phyloP scores from a whole-genome alignment of 345 rosid genomes.

The Sisymbrium altissimum region DNA sequence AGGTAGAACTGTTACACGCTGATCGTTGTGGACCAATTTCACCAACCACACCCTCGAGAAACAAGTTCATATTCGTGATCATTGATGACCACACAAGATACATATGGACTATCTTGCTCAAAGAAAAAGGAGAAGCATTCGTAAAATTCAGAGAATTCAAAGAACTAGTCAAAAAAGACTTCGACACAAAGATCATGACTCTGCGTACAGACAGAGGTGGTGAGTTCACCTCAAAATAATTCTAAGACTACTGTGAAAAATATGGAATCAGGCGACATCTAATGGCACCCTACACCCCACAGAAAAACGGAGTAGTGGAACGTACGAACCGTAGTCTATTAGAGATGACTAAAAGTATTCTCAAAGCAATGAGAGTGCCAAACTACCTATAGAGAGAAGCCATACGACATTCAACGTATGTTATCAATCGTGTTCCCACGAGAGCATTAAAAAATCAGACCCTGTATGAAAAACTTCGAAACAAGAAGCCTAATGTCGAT shows the following conservation, averaged over 20 bases:
- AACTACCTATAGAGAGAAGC: too few relatives aligned
- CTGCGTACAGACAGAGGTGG: not conserved
- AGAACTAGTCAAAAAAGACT: not conserved
- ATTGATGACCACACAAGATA: not conserved
- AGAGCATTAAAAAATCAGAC: not conserved
- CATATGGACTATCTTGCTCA: not conserved
- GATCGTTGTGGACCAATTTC: not conserved
- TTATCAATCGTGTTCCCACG: not conserved
- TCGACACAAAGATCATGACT: not conserved
- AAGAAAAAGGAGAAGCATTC: not conserved
- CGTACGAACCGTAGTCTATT: not conserved
- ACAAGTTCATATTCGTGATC: not conserved
- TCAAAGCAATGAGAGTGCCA: not conserved
- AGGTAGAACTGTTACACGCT: not conserved
- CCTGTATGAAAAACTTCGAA: not conserved
- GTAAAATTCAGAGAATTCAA: not conserved
- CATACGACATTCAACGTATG: not conserved
- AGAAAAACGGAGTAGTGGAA: not conserved
- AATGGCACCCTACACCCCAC: not conserved
- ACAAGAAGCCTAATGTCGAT: not conserved
- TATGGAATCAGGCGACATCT: not conserved
- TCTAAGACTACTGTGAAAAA: not conserved
- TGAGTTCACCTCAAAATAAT: not conserved
- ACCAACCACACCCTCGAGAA: not conserved
- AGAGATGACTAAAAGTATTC: not conserved